A percentile compares a stretch with the other conserved stretches of the same genome.
Evolutionary conservation across 2,329 filamentous ascomycete species (phyloP).

Genomic region (Plenodomus tracheiphilus): DNA sequence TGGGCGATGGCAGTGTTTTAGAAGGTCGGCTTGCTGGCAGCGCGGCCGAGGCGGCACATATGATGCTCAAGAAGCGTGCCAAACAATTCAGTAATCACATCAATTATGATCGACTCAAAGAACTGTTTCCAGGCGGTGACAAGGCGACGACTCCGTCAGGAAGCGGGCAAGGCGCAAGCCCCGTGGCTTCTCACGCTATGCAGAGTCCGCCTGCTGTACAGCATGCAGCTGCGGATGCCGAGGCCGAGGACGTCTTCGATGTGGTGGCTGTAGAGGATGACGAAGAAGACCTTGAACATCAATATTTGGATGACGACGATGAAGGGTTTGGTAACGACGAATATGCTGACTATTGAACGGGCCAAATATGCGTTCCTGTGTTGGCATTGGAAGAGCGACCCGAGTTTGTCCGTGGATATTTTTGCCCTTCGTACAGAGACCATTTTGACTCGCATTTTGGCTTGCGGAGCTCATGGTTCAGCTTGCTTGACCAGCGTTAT

Average conservation of each 20-base stretch:
- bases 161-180: slow-evolving; percentile 26
- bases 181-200: slow-evolving; percentile 12
- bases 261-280: slow-evolving; percentile 45
- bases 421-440: no score
- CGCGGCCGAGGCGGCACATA: slow-evolving; percentile 50
- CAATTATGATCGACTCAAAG: slow-evolving; percentile 52
- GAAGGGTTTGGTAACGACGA: slow-evolving; percentile 48
- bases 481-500: slow-evolving; percentile 1
- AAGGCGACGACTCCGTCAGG: slow-evolving; percentile 18
- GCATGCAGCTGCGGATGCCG: slow-evolving; percentile 14
- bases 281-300: slow-evolving; percentile 44
- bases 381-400: no score
- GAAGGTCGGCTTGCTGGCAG: slow-evolving; percentile 48
- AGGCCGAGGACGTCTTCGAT: slow-evolving; percentile 28
- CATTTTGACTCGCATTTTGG: no score
- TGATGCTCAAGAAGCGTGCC: slow-evolving; percentile 52
- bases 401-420: no score
- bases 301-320: slow-evolving; percentile 50
- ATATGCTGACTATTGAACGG: slow-evolving; percentile 25
- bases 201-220: slow-evolving; percentile 10
- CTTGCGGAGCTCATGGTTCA: no score
- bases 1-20: slow-evolving; percentile 48
- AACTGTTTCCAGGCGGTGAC: slow-evolving; percentile 40
- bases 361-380: no score
- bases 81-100: slow-evolving; percentile 49